Evolutionary conservation across 192 early-diverging fungal species (phyloP), one percentile per base, ranked within the genome.

Genomic region (Oehlia diaphana): DNA sequence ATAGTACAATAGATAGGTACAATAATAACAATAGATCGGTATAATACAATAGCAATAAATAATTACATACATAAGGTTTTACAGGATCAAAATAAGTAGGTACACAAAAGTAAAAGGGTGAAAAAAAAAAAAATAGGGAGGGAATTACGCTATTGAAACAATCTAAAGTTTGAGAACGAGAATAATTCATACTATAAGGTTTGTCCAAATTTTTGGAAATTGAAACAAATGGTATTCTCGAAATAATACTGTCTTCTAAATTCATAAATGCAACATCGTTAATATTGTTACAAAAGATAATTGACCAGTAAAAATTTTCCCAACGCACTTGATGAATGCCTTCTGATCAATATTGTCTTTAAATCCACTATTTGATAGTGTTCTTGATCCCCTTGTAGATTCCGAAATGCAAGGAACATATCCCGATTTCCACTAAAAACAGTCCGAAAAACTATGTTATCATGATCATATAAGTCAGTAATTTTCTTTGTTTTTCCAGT

Each of bases 251-350:
- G 3, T 35, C 3, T 4, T 35, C 35, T 35, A 35, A 35, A 4
- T 35, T 35, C 0, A 0, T 35, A 35, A 47, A 47, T 28, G 28
- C n/a, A 13, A 26, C 8, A 12, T 2, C 0, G 2, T 72, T 42
- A 9, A 72, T 23, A 72, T 72, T 26, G 2, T 72, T 72, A 72
- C 50, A n/a, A 72, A 49, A 72, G 23, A 72, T 47, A 23, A 72
- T 72, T 9, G 13, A 72, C 69, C 42, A 72, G 28, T 7, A 72
- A 19, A 26, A 72, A 72, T 26, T 72, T 49, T 72, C 19, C 0
- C 9, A 0, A 23, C 69, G 7, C 69, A 72, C 42, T 4, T 72
- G 2, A 4, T 47, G 42, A 72, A 72, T 50, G 7, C 12, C 9
- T 49, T 10, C 14, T 21, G 9, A 72, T 26, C 7, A 2, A 72